Conservation (phyloP, 495 filamentous ascomycete genomes). For the Aspergillus affinis region DNA sequence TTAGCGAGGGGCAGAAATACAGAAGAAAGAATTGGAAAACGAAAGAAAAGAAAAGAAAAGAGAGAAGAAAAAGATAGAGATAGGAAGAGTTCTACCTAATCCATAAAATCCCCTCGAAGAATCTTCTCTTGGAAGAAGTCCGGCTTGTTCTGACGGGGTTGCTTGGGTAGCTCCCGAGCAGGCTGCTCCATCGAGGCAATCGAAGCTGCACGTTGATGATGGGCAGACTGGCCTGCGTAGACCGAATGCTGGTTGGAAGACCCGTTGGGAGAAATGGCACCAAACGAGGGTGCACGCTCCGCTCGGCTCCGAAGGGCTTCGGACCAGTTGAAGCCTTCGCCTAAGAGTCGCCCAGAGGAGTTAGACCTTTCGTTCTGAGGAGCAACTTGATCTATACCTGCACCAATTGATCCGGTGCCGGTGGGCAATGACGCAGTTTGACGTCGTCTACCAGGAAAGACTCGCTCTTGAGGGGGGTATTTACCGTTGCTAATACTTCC, state of each 20-base stretch:
- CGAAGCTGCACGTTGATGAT: constrained; percentile 57
- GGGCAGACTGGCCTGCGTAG: constrained; percentile 26
- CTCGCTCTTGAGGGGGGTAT: constrained; percentile 36
- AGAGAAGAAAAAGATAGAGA: constrained; percentile 3
- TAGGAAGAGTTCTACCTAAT: constrained; percentile 49
- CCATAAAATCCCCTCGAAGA: constrained; percentile 97
- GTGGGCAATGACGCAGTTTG: constrained; percentile 26
- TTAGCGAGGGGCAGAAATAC: neutral
- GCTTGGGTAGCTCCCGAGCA: constrained; percentile 65
- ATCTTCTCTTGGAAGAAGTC: constrained; percentile 96
- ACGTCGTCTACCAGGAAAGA: constrained; percentile 22
- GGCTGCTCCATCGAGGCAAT: constrained; percentile 68
- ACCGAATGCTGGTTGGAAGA: constrained; percentile 27
- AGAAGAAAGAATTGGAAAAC: constrained; percentile 1
- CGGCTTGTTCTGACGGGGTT: constrained; percentile 67
- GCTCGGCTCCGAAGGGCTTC: constrained; percentile 88
- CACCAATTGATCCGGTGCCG: constrained; percentile 33
- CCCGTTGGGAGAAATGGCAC: constrained; percentile 41
- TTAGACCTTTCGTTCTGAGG: constrained; percentile 48
- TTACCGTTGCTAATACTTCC: constrained; percentile 49
- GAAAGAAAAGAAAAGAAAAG: neutral
- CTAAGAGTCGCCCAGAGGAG: constrained; percentile 57
- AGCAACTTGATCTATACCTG: constrained; percentile 41
- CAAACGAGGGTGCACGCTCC: constrained; percentile 71
- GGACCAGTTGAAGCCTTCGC: constrained; percentile 92